Evolutionary conservation across 805 yeast genomes (phyloP).

Genomic region (Kodamaea kakaduensis): DNA sequence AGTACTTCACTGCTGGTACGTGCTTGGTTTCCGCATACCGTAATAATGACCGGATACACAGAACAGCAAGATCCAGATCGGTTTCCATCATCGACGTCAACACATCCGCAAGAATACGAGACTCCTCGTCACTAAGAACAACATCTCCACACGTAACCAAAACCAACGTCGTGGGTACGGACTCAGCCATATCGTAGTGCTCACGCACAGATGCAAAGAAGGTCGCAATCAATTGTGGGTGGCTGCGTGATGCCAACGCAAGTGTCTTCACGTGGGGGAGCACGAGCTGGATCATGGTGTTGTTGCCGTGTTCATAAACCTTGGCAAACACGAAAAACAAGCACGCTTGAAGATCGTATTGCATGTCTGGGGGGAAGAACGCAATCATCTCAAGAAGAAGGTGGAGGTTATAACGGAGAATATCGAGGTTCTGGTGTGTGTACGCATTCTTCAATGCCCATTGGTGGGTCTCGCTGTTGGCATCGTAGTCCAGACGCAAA

Average conservation of each 20-base stretch:
- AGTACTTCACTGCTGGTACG: slow-evolving; percentile 38
- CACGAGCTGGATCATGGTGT: slow-evolving; percentile 44
- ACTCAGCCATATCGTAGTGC: slow-evolving; percentile 20
- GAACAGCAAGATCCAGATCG: slow-evolving; percentile 30
- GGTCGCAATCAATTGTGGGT: slow-evolving; percentile 19
- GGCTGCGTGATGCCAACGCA: slow-evolving; percentile 17
- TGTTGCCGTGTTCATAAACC: slow-evolving; percentile 44
- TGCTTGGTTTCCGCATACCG: slow-evolving; percentile 23
- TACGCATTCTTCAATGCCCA: slow-evolving; percentile 26
- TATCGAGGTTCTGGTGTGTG: slow-evolving; percentile 33
- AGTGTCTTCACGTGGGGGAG: slow-evolving; percentile 41
- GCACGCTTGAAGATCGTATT: slow-evolving; percentile 68
- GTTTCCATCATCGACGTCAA: slow-evolving; percentile 14
- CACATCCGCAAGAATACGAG: slow-evolving; percentile 18
- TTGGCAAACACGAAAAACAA: slow-evolving; percentile 58
- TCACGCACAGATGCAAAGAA: slow-evolving; percentile 25
- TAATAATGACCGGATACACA: slow-evolving; percentile 59
- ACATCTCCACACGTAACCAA: slow-evolving; percentile 34
- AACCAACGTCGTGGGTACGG: slow-evolving; percentile 32
- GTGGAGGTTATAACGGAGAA: slow-evolving; percentile 47
- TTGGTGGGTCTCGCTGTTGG: slow-evolving; percentile 22
- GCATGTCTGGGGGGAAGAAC: slow-evolving; percentile 63
- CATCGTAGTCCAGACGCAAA: slow-evolving; percentile 44
- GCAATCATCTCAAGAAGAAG: slow-evolving; percentile 60
- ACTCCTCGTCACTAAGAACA: slow-evolving; percentile 22